These are phyloP conservation scores for Mollisia scopiformis DNA, from an alignment of 2,329 filamentous ascomycete species.

Conservation along the genomic window DNA sequence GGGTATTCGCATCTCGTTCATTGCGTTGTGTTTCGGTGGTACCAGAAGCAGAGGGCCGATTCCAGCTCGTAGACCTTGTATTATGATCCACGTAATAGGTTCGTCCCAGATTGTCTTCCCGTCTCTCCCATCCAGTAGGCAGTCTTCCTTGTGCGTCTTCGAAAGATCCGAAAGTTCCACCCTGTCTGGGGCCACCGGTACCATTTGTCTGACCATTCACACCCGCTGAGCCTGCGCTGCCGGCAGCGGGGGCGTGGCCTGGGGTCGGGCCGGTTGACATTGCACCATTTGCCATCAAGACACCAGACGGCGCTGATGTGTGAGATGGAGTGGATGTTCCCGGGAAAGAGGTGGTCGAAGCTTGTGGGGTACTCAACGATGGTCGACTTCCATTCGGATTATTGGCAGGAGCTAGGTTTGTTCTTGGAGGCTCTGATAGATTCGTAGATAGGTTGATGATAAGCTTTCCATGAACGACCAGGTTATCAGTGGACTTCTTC, in stretches of 20 bases:
- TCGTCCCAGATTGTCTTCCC: conserved; percentile 91
- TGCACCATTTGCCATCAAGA: conserved; percentile 35
- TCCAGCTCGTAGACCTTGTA: conserved; percentile 95
- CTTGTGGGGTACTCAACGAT: conserved; percentile 35
- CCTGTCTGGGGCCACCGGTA: conserved; percentile 24
- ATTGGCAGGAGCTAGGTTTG: conserved; percentile 33
- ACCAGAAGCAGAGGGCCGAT: conserved; percentile 78
- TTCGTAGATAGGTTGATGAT: conserved; percentile 97
- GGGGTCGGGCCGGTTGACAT: conserved; percentile 35
- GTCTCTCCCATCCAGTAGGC: conserved; percentile 91
- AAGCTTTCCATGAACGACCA: conserved; percentile 96
- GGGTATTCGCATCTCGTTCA: conserved; percentile 86
- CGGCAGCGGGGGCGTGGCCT: conserved; percentile 38
- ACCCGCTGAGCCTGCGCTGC: conserved; percentile 32
- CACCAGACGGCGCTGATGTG: conserved; percentile 29
- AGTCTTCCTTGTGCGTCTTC: conserved; percentile 94
- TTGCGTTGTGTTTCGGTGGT: conserved; percentile 76
- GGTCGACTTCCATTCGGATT: conserved; percentile 35
- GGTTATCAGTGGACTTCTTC: conserved; percentile 97
- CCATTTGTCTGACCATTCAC: conserved; percentile 28
- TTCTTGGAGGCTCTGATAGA: conserved; percentile 69
- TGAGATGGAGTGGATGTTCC: conserved; percentile 41
- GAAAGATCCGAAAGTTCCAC: conserved; percentile 79
- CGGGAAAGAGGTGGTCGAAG: conserved; percentile 32
- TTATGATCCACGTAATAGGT: conserved; percentile 99